Percentiles rank a stretch among this genome's conserved stretches.
These are phyloP conservation scores for Microglena sp. DNA, from an alignment of 139 green algal species.

Conservation along the genomic window DNA sequence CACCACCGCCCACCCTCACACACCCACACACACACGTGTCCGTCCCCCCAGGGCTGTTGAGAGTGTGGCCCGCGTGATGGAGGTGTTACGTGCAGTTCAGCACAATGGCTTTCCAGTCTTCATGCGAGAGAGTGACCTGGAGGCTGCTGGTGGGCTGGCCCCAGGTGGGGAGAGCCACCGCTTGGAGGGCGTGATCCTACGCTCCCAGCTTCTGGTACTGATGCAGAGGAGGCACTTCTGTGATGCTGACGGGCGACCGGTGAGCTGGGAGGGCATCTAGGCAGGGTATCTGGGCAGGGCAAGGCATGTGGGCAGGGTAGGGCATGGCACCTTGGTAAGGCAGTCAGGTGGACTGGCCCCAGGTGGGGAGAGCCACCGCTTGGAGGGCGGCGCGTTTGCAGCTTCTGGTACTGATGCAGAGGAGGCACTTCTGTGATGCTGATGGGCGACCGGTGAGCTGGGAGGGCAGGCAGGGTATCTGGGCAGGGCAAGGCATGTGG, in stretches of 20 bases:
- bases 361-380: slow-evolving; percentile 13
- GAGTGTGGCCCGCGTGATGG: slow-evolving; percentile 40
- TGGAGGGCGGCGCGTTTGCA: slow-evolving; percentile 78
- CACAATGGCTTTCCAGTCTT: slow-evolving; percentile 90
- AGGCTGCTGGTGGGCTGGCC: neutral
- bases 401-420: slow-evolving; percentile 67
- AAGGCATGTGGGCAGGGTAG: no score
- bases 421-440: slow-evolving; percentile 46
- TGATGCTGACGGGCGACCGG: slow-evolving; percentile 34
- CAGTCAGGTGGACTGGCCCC: no score
- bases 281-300: neutral
- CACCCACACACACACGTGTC: slow-evolving; percentile 78
- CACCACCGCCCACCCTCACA: slow-evolving; percentile 48
- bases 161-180: slow-evolving; percentile 14
- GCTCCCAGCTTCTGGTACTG: slow-evolving; percentile 74
- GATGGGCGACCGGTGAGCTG: slow-evolving; percentile 32
- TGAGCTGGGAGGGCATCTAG: slow-evolving; percentile 12
- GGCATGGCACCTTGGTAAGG: neutral
- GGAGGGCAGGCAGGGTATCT: neutral
- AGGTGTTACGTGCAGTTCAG: slow-evolving; percentile 46
- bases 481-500: no score
- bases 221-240: slow-evolving; percentile 52
- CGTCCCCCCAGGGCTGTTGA: slow-evolving; percentile 58
- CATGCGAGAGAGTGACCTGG: slow-evolving; percentile 9
- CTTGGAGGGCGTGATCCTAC: slow-evolving; percentile 72